phyloP scores from a whole-genome alignment of 73 alveolate genomes.

The Tetrahymena malaccensis region DNA sequence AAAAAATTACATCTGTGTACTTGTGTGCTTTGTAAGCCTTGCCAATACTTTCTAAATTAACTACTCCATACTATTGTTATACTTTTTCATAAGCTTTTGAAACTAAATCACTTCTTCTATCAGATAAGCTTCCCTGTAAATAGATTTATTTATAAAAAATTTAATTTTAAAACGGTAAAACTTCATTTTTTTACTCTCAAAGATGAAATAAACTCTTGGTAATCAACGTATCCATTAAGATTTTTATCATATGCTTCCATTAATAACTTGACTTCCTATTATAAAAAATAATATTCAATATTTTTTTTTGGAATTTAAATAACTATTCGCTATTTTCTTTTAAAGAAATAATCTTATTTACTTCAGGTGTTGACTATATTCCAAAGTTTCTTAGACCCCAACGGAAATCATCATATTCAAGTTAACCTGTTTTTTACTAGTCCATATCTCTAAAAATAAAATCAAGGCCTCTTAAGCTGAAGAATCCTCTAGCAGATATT shows the following conservation, averaged over 20 bases:
- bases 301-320: no score
- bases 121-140: neutral
- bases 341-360: no score
- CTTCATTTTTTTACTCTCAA: conserved; percentile 10
- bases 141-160: neutral
- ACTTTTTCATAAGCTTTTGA: conserved; percentile 13
- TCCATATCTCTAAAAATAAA: neutral
- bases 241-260: conserved; percentile 27
- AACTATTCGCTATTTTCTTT: no score
- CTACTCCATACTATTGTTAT: conserved; percentile 9
- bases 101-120: conserved; percentile 5
- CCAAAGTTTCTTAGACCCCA: conserved; percentile 48
- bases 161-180: neutral
- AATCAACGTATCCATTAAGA: conserved; percentile 22
- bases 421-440: neutral
- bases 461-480: conserved; percentile 6
- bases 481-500: conserved; percentile 5
- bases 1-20: conserved; percentile 11
- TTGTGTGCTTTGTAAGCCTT: conserved; percentile 6
- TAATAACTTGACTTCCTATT: conserved; percentile 5
- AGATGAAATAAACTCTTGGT: conserved; percentile 6
- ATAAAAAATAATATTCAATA: no score
- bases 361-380: conserved; percentile 4
- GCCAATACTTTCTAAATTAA: conserved; percentile 16
- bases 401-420: conserved; percentile 30